These are phyloP conservation scores for Lithospermum erythrorhizon DNA, from an alignment of 257 asterid species.

Conservation along the genomic window DNA sequence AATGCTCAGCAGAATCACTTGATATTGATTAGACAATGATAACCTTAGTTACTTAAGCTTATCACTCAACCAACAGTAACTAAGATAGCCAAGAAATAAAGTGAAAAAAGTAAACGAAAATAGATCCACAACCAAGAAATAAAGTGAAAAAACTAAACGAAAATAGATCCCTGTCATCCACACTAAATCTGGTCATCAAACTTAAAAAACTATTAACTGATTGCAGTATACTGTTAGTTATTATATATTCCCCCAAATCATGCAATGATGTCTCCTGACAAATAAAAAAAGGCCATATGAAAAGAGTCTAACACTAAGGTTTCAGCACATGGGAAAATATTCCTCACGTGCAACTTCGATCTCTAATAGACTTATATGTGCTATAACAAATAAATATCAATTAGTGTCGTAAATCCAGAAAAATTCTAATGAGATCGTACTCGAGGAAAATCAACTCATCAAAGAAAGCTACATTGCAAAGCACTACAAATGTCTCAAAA, in stretches of 20 bases:
- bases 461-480: background rate
- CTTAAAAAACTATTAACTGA: background rate
- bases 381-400: too few relatives aligned
- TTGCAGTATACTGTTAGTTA: background rate
- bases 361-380: background rate
- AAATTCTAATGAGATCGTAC: background rate
- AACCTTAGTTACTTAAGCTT: background rate
- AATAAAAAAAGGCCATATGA: background rate
- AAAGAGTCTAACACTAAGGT: background rate
- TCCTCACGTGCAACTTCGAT: constrained; percentile 11
- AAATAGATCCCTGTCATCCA: background rate
- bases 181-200: background rate
- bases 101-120: background rate
- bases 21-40: background rate
- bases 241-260: background rate
- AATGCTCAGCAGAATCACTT: background rate
- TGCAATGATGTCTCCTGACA: background rate
- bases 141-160: background rate
- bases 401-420: background rate
- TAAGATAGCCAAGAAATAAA: background rate
- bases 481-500: background rate
- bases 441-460: background rate
- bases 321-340: constrained; percentile 3
- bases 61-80: background rate
- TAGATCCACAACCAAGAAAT: background rate